phyloP scores from a whole-genome alignment of 371 early-diverging fungal species.

The Mortierella sp. region DNA sequence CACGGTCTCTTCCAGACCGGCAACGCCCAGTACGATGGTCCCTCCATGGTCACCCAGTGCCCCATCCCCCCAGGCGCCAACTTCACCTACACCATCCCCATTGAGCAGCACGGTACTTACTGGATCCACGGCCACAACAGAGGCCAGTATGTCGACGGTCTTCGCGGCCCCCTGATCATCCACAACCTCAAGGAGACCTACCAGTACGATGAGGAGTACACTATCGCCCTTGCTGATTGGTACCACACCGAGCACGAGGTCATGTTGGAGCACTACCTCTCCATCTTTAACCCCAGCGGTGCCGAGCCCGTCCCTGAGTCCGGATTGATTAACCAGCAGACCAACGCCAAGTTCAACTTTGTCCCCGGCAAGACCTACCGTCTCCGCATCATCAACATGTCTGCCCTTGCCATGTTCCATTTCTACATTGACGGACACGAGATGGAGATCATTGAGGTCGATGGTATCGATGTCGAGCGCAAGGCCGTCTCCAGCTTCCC shows the following conservation, averaged over 20 bases:
- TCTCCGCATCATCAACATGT: slow-evolving; percentile 85
- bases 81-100: slow-evolving; percentile 75
- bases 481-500: slow-evolving; percentile 66
- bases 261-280: slow-evolving; percentile 62
- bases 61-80: slow-evolving; percentile 58
- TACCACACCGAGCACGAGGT: slow-evolving; percentile 67
- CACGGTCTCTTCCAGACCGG: slow-evolving; percentile 79
- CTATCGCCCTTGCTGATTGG: slow-evolving; percentile 77
- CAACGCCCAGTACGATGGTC: slow-evolving; percentile 75
- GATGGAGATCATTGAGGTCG: slow-evolving; percentile 85
- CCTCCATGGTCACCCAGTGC: slow-evolving; percentile 73
- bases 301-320: slow-evolving; percentile 78
- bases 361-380: slow-evolving; percentile 86
- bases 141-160: slow-evolving; percentile 87
- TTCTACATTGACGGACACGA: slow-evolving; percentile 86
- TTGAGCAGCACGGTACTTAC: slow-evolving; percentile 77
- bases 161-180: slow-evolving; percentile 81
- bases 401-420: slow-evolving; percentile 80
- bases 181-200: slow-evolving; percentile 75
- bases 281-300: slow-evolving; percentile 73
- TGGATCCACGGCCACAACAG: slow-evolving; percentile 81
- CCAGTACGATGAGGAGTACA: slow-evolving; percentile 78
- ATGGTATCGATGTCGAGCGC: slow-evolving; percentile 77
- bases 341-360: slow-evolving; percentile 64
- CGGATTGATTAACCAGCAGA: slow-evolving; percentile 69